Conservation (phyloP, 2,329 filamentous ascomycete species). For the Torrubiella hemipterigena region DNA sequence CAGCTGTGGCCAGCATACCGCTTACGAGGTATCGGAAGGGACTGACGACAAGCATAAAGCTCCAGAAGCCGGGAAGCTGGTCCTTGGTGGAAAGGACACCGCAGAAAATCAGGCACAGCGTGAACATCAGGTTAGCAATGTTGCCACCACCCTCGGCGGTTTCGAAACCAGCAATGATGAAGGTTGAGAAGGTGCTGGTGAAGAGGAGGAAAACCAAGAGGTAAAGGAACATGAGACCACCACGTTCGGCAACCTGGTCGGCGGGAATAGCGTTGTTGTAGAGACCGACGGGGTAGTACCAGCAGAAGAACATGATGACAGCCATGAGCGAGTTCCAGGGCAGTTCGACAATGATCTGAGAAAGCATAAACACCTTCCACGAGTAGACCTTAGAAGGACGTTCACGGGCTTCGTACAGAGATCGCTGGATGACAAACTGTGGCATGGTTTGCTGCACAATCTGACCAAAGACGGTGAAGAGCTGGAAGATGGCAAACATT, state of each 20-base stretch:
- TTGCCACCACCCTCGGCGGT: conserved; percentile 65
- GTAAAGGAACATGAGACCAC: conserved; percentile 69
- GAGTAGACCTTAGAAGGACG: conserved; percentile 74
- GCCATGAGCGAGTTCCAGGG: conserved; percentile 73
- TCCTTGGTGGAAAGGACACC: conserved; percentile 56
- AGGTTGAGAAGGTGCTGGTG: conserved; percentile 67
- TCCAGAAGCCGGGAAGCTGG: conserved; percentile 62
- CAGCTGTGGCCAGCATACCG: conserved; percentile 56
- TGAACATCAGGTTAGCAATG: conserved; percentile 64
- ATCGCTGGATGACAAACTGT: conserved; percentile 70
- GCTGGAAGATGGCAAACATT: conserved; percentile 77
- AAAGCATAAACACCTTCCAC: conserved; percentile 76
- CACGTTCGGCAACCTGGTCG: conserved; percentile 52
- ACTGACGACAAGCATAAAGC: conserved; percentile 58
- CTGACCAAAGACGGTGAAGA: conserved; percentile 71
- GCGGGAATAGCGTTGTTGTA: conserved; percentile 55
- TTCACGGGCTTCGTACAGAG: conserved; percentile 76
- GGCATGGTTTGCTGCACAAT: conserved; percentile 75
- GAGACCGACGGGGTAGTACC: conserved; percentile 79
- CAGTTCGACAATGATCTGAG: conserved; percentile 73
- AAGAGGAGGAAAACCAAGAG: conserved; percentile 67
- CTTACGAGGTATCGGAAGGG: conserved; percentile 74
- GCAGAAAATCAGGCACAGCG: conserved; percentile 62
- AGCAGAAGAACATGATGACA: conserved; percentile 65
- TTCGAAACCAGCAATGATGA: conserved; percentile 66